Base-by-base conservation (phyloP, 306 rosid species). In the Prunus mongolica region DNA sequence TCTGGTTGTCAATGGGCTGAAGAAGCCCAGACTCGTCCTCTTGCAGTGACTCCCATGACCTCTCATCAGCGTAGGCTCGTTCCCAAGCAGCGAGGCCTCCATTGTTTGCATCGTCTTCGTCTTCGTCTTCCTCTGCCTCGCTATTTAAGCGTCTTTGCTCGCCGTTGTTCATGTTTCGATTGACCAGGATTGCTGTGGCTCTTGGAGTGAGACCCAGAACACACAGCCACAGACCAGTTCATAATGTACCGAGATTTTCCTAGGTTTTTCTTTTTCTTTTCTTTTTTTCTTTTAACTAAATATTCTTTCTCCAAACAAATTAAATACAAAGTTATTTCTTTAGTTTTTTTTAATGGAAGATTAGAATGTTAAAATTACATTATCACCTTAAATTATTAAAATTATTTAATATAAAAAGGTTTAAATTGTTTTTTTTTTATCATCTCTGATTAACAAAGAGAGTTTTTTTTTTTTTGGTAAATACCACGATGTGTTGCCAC, bases 1-100 rank as follows among this genome's bases (percentile, higher is more conserved):
- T 84, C 12, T 84, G 90, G 72, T 82, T 89, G 72, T 95, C 97
- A 57, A 95, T 82, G 45, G 98, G 96, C 67, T 97, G 96, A 67
- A 95, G 97, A 69, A 90, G 89, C 12, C 98, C 98, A n/a, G 96
- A 92, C 85, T 92, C 97, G 77, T 95, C 97, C 80, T 95, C 98
- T 77, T 95, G 93, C 76, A 92, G 82, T 34, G 92, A 84, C 74
- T 95, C 98, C 98, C 97, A 95, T 1, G 98, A 95, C 79, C 98
- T 85, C 84, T 95, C 98, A 69, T 95, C 97, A 8, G 96, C 96
- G 61, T 95, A 95, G 55, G 97, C 67, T 80, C 89, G 88, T 86
- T 95, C 96, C 98, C 98, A 95, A 12, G 97, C 98, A 14, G 88
- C 93, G 50, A 72, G 93, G 73, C 80, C 92, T n/a, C 80, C 85